phyloP scores from a whole-genome alignment of 2,329 filamentous ascomycete genomes.

The Teratosphaeria viscida region DNA sequence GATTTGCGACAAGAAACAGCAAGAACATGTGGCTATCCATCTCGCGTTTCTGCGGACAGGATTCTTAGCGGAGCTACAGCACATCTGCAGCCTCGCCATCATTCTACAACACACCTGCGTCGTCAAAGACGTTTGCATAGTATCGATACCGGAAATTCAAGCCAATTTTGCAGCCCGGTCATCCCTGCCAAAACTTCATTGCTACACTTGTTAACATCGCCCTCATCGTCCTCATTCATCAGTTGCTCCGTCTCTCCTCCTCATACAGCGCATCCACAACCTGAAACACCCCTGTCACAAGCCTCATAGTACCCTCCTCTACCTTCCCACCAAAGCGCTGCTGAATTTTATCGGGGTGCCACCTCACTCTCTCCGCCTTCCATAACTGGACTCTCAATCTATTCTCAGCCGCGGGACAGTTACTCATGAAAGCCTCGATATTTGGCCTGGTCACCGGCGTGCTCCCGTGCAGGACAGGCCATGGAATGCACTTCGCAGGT shows the following conservation, averaged over 20 bases:
- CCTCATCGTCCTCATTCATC: not conserved
- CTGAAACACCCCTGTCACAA: slow-evolving; percentile 86
- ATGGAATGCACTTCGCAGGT: slow-evolving; percentile 43
- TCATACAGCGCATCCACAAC: slow-evolving; percentile 54
- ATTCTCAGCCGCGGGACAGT: slow-evolving; percentile 31
- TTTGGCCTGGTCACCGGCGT: slow-evolving; percentile 46
- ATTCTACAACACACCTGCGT: too few relatives aligned
- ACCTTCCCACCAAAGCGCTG: slow-evolving; percentile 69
- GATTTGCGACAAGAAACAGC: too few relatives aligned
- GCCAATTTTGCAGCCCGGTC: too few relatives aligned
- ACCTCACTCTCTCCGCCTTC: slow-evolving; percentile 78
- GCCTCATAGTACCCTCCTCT: slow-evolving; percentile 60
- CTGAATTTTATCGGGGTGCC: slow-evolving; percentile 98
- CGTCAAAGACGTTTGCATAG: too few relatives aligned
- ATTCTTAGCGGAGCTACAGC: too few relatives aligned
- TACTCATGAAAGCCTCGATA: slow-evolving; percentile 60
- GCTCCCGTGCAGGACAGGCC: slow-evolving; percentile 58
- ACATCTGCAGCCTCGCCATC: too few relatives aligned
- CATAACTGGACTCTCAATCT: slow-evolving; percentile 41
- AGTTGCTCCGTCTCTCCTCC: slow-evolving; percentile 8
- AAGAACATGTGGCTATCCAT: too few relatives aligned
- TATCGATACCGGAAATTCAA: too few relatives aligned
- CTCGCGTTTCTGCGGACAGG: too few relatives aligned
- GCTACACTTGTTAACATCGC: not conserved
- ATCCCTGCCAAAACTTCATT: too few relatives aligned